Base-by-base conservation (phyloP, 2,329 filamentous ascomycete genomes). In the Exophiala sideris region DNA sequence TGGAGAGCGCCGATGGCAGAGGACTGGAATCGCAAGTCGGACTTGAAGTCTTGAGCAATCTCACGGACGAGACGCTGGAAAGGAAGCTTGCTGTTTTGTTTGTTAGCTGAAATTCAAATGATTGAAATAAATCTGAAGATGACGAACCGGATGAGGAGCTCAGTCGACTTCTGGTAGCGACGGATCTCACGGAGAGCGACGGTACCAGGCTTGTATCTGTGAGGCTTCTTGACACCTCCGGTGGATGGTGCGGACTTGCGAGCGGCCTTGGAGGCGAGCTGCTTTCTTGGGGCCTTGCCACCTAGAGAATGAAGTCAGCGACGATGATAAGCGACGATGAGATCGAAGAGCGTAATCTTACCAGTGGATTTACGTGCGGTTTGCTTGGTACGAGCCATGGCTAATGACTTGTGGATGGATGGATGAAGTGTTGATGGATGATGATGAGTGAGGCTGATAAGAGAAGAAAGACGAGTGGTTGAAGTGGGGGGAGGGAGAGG, bases 161-260 rank as follows among this genome's bases (percentile, higher is more conserved):
- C 91, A 48, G 92, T 96, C 62, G 87, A 90, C 81, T 95, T 95
- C 81, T 97, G 92, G 82, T 97, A 97, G 71, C 89, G 88, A 82
- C 92, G 88, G 70, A 99, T 99, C 81, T 99, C 94, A 84, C 91
- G 89, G 69, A 97, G 88, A 83, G 92, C 92, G 78, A 96, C 88
- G 72, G 94, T 95, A 79, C 87, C 88, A 71, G 88, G 88, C 88
- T 91, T 91, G 76, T 91, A 83, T 60, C 88, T 83, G 80, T 91
- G 88, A 77, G 89, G 89, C 88, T 94, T 94, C 88, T 94, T 94
- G 84, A 92, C 88, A 86, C 88, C 88, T 70, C 92, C 94, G 75
- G 94, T 97, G 62, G 91, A 96, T 67, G 94, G 94, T 59, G 94
- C 92, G 69, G 87, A 91, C 87, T 99, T 99, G 81, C 94, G 91